Base-by-base conservation (phyloP, 169 alveolate genomes). In the Perkinsus olseni region DNA sequence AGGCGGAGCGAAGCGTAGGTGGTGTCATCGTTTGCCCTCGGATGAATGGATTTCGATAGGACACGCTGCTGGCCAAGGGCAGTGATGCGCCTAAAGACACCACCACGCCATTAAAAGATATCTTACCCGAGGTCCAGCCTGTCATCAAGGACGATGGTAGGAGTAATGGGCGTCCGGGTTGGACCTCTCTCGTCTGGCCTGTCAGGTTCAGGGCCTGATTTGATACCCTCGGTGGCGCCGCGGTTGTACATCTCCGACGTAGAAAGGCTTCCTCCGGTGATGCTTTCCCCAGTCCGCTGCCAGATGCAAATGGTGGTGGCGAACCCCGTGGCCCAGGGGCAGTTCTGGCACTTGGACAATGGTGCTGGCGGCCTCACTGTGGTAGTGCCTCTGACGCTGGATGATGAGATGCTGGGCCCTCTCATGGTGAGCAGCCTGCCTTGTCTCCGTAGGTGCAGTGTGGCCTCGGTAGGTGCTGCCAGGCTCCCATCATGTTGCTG, bases 271-370 rank as follows among this genome's bases (percentile, higher is more conserved):
- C 31, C 34, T 62, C 82, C n/a, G n/a, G 31, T 21, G 37, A 24
- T 62, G 34, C 34, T 24, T 13, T 62, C 10, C 28, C 1, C 31
- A 3, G 28, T 13, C 28, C 34, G 17, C 17, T 8, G 10, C 17
- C 82, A 62, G 82, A 62, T 62, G 82, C 82, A 62, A 62, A 62
- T 62, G 82, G 82, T 62, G 8, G 82, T 62, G 82, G 82, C 82
- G 36, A 62, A 62, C 34, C 82, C 82, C 1, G 82, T 62, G 8
- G 82, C 82, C 82, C 82, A 62, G 17, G 82, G 82, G 82, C 82
- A 62, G 31, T 28, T 62, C 34, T 62, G 82, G 82, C 82, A 62
- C 17, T 62, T 62, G 82, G 82, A 62, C 17, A 62, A 62, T 24
- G 82, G 82, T 28, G 82, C 82, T 62, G 82, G 82, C 1, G 82